Conservation (phyloP, 441 rosid genomes). For the Populus hybrid region DNA sequence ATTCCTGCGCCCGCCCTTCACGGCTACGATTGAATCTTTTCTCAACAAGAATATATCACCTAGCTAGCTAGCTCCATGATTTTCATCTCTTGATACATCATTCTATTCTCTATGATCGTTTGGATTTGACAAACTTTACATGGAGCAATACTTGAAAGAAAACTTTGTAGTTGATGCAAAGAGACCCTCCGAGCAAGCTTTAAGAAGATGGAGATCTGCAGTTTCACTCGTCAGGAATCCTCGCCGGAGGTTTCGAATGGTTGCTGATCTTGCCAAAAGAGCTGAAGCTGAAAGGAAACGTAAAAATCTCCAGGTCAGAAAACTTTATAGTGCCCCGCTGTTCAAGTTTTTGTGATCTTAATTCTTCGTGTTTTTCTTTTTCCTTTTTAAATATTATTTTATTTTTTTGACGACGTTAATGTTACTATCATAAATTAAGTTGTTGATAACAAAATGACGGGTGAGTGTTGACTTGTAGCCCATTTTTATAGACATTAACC, state of each 20-base stretch:
- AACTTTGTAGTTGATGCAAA: constrained; percentile 56
- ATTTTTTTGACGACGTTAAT: background rate
- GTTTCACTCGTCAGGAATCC: constrained; percentile 69
- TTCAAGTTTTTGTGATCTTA: background rate
- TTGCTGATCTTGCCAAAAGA: constrained; percentile 67
- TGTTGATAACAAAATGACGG: too few relatives aligned
- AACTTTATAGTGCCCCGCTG: too few relatives aligned
- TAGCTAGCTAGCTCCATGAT: background rate
- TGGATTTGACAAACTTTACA: background rate
- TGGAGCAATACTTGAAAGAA: constrained; percentile 54
- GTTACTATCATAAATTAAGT: too few relatives aligned
- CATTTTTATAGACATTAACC: too few relatives aligned
- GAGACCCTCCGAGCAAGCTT: constrained; percentile 62
- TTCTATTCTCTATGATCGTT: background rate
- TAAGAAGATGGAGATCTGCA: constrained; percentile 64
- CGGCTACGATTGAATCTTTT: background rate
- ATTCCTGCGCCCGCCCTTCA: background rate
- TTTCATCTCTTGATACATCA: background rate
- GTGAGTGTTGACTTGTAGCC: too few relatives aligned
- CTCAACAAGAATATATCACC: background rate
- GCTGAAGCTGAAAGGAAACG: constrained; percentile 48
- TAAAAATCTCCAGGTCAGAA: constrained; percentile 38
- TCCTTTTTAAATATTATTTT: too few relatives aligned
- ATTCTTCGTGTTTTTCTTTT: too few relatives aligned
- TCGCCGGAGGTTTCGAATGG: constrained; percentile 74